These are phyloP conservation scores for Aspergillus persii DNA, from an alignment of 2,329 filamentous ascomycete genomes.

Conservation along the genomic window DNA sequence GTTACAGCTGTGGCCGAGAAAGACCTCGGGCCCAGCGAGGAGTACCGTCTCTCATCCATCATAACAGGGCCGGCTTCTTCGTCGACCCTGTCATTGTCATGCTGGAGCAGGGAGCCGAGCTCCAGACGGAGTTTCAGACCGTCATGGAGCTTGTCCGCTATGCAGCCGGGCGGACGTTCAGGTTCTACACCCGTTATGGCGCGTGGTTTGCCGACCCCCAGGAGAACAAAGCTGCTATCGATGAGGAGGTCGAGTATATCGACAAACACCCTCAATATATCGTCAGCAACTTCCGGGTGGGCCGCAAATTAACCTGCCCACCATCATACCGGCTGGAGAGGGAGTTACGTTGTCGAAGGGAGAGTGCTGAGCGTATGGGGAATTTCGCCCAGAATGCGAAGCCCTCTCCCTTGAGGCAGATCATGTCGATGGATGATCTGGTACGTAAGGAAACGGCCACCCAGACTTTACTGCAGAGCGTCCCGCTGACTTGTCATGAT, in stretches of 20 bases:
- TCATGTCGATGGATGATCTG: background rate
- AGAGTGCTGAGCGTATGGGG: background rate
- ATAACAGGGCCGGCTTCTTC: conserved; percentile 14
- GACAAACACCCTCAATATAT: background rate
- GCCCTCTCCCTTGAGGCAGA: conserved; percentile 8
- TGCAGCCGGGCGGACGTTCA: conserved; percentile 14
- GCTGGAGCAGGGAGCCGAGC: conserved; percentile 1
- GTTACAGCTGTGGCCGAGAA: conserved; percentile 18
- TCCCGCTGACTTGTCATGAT: background rate
- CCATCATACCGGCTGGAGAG: background rate
- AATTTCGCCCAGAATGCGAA: background rate
- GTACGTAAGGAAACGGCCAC: background rate
- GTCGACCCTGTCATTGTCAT: conserved; percentile 24
- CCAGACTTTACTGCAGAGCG: background rate
- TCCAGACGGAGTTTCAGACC: background rate
- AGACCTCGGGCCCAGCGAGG: background rate
- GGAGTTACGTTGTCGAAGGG: background rate
- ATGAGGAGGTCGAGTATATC: conserved; percentile 6
- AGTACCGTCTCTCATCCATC: conserved; percentile 11
- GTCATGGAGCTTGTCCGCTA: conserved; percentile 10
- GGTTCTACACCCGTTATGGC: conserved; percentile 25
- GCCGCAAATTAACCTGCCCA: background rate
- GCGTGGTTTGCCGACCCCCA: conserved; percentile 14
- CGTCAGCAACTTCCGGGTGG: background rate
- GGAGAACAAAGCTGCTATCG: conserved; percentile 4